These are phyloP conservation scores for Microdochium trichocladiopsis DNA, from an alignment of 2,329 filamentous ascomycete genomes.

Conservation along the genomic window DNA sequence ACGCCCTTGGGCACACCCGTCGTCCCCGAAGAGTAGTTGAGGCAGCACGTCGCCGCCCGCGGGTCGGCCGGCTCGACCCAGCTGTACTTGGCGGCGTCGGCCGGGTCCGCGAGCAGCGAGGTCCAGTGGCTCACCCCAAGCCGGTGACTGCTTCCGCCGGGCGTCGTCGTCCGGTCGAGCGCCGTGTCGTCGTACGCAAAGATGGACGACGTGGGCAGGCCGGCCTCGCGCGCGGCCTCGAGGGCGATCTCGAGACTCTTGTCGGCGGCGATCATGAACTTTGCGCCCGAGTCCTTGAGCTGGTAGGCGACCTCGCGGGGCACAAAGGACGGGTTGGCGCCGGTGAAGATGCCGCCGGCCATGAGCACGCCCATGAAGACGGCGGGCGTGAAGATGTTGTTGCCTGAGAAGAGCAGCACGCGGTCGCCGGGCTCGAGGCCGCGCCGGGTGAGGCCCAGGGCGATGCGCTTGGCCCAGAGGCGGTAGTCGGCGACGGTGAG, in stretches of 20 bases:
- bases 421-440: conserved; percentile 64
- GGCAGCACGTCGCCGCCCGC: conserved; percentile 49
- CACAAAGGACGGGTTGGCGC: conserved; percentile 65
- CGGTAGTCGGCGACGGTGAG: conserved; percentile 60
- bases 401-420: conserved; percentile 66
- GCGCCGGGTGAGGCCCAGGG: conserved; percentile 55
- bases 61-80: conserved; percentile 54
- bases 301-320: conserved; percentile 69
- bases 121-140: conserved; percentile 47
- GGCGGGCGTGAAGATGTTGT: conserved; percentile 65
- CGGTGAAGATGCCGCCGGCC: conserved; percentile 72
- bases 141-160: conserved; percentile 15
- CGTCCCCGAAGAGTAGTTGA: conserved; percentile 76
- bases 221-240: conserved; percentile 54
- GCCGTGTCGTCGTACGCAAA: conserved; percentile 58
- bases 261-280: conserved; percentile 59
- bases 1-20: conserved; percentile 83
- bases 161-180: conserved; percentile 26
- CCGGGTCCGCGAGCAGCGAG: conserved; percentile 43
- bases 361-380: conserved; percentile 68
- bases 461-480: conserved; percentile 65
- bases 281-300: conserved; percentile 62
- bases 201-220: conserved; percentile 45
- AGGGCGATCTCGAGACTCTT: conserved; percentile 54
- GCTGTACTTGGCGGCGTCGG: conserved; percentile 47